Conservation (phyloP, 2,329 filamentous ascomycete species). For the Ascochyta clinopodiicola region DNA sequence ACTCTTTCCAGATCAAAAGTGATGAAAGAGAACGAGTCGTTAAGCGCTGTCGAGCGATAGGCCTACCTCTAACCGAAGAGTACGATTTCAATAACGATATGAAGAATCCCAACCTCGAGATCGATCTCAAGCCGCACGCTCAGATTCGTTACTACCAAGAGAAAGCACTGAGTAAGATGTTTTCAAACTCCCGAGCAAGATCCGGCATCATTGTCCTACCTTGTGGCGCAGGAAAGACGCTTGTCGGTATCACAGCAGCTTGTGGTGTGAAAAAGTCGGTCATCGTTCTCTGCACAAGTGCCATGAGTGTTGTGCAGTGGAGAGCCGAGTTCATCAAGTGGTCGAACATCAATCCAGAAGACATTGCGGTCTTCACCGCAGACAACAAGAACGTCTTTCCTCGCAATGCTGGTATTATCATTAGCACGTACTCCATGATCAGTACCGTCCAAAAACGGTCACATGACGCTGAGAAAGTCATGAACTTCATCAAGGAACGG, state of each 20-base stretch:
- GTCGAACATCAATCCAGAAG: slow-evolving; percentile 96
- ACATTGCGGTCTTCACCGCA: slow-evolving; percentile 93
- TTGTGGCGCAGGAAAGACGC: slow-evolving; percentile 94
- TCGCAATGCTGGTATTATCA: slow-evolving; percentile 91
- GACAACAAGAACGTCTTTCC: slow-evolving; percentile 88
- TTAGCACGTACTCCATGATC: slow-evolving; percentile 99
- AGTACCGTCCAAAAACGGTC: slow-evolving; percentile 86
- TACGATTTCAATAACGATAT: slow-evolving; percentile 96
- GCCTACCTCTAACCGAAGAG: slow-evolving; percentile 89
- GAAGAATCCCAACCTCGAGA: slow-evolving; percentile 87
- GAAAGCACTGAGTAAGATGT: slow-evolving; percentile 98
- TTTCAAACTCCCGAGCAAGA: slow-evolving; percentile 95
- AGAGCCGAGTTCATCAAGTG: slow-evolving; percentile 95
- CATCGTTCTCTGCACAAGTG: slow-evolving; percentile 93
- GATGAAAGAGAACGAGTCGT: slow-evolving; percentile 84
- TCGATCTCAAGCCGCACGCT: slow-evolving; percentile 86
- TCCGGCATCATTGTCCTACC: slow-evolving; percentile 97
- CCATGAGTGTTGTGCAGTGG: slow-evolving; percentile 98
- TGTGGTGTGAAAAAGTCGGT: slow-evolving; percentile 98
- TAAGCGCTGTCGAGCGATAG: slow-evolving; percentile 85
- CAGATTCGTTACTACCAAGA: slow-evolving; percentile 96
- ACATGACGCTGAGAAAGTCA: slow-evolving; percentile 95
- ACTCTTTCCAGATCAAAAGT: slow-evolving; percentile 90
- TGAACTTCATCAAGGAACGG: slow-evolving; percentile 85
- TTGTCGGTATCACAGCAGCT: slow-evolving; percentile 97